phyloP scores from a whole-genome alignment of 208 protist genomes.

The Crithidia fasciculata region DNA sequence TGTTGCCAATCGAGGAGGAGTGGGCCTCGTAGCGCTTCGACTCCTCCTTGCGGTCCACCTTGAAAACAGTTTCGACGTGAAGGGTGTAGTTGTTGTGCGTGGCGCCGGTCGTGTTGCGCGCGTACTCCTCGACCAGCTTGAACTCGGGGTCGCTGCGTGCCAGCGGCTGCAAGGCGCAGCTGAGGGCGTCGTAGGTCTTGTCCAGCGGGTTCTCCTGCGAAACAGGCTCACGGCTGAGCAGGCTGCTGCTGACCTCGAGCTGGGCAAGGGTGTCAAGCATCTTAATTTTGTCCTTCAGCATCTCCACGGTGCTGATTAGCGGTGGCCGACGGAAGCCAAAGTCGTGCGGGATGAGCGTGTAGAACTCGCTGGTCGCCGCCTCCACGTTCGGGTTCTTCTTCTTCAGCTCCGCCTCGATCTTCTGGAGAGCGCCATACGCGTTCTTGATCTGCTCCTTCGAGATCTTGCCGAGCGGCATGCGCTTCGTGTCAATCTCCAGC shows the following conservation, averaged over 20 bases:
- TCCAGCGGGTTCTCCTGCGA: constrained; percentile 61
- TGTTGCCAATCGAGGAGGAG: constrained; percentile 48
- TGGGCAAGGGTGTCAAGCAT: constrained; percentile 83
- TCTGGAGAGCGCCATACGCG: constrained; percentile 52
- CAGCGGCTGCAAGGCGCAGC: constrained; percentile 55
- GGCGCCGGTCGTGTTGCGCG: constrained; percentile 70
- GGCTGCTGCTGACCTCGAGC: constrained; percentile 77
- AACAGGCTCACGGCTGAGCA: constrained; percentile 42
- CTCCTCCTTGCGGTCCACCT: constrained; percentile 70
- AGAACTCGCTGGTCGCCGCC: constrained; percentile 63
- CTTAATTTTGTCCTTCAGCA: constrained; percentile 77
- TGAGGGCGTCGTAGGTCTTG: constrained; percentile 54
- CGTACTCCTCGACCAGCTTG: constrained; percentile 67
- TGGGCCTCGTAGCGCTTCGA: constrained; percentile 39
- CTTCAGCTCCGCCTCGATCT: constrained; percentile 68
- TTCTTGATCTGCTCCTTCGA: constrained; percentile 75
- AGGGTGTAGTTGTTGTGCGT: constrained; percentile 70
- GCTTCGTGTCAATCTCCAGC: constrained; percentile 76
- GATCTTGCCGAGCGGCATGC: constrained; percentile 87
- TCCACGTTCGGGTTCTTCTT: constrained; percentile 51
- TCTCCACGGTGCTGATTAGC: constrained; percentile 52
- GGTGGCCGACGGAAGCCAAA: constrained; percentile 69
- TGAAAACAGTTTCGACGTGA: constrained; percentile 71
- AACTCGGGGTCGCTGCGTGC: constrained; percentile 34
- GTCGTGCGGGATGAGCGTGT: constrained; percentile 85